Evolutionary conservation across 1,139 yeast species (phyloP).

Genomic region (Blastobotrys elegans): DNA sequence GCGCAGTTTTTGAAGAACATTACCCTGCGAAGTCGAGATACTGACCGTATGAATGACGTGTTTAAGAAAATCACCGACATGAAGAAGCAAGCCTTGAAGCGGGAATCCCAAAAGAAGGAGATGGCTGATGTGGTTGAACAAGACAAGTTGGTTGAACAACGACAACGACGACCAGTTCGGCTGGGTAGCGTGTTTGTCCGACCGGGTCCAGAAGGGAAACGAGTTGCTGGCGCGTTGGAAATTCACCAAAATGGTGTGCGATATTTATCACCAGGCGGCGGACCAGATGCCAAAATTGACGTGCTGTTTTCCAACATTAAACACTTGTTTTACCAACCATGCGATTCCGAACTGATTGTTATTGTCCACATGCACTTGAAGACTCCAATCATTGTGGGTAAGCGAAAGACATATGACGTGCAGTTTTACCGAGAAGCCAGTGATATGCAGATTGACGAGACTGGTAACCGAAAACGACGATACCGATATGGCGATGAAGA

Average conservation of each 20-base stretch:
- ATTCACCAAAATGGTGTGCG: slow-evolving; percentile 96
- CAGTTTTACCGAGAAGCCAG: slow-evolving; percentile 97
- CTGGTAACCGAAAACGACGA: slow-evolving; percentile 86
- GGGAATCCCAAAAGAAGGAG: slow-evolving; percentile 87
- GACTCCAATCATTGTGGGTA: slow-evolving; percentile 91
- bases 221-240: slow-evolving; percentile 85
- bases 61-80: slow-evolving; percentile 86
- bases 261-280: slow-evolving; percentile 57
- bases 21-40: slow-evolving; percentile 84
- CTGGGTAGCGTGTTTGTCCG: slow-evolving; percentile 86
- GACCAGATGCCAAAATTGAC: slow-evolving; percentile 71
- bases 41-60: slow-evolving; percentile 87
- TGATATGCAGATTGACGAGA: slow-evolving; percentile 94
- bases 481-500: slow-evolving; percentile 98
- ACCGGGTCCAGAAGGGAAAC: slow-evolving; percentile 95
- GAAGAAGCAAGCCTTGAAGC: slow-evolving; percentile 85
- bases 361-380: slow-evolving; percentile 89
- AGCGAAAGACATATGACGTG: slow-evolving; percentile 90
- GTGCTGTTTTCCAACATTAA: slow-evolving; percentile 84
- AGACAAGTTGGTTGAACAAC: slow-evolving; percentile 77
- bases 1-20: slow-evolving; percentile 83
- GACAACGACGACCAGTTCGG: slow-evolving; percentile 75
- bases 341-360: slow-evolving; percentile 91
- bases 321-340: slow-evolving; percentile 92
- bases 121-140: slow-evolving; percentile 94